Base-by-base conservation (phyloP, 768 basidiomycete genomes). In the Boletus tomentosulus region DNA sequence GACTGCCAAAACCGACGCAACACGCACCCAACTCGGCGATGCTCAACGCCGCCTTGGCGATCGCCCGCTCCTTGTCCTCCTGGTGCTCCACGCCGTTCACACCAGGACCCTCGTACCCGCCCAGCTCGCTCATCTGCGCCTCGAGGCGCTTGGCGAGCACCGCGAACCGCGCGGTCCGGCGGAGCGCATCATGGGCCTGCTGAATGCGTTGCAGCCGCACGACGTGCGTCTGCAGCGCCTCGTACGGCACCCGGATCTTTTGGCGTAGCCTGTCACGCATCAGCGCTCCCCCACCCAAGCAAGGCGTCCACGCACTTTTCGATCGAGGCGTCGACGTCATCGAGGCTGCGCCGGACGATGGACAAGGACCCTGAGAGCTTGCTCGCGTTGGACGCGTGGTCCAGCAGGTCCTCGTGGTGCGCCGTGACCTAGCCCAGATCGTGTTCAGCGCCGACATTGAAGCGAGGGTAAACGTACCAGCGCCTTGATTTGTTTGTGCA, bases 21-120 rank as follows among this genome's bases (percentile, higher is more conserved):
- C 28, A 74, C 86, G 61, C 56, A 92, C 93, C 78, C 41, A 98
- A 76, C 68, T 99, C 96, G 1, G 95, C 92, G 9, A 98, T 85
- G 37, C 85, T 94, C 62, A 98, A 73, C n/a, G 95, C 96, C 2
- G 96, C 95, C 70, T 95, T 95, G 2, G 93, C 88, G 62, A 98
- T 85, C 15, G 82, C 82, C 9, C 96, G 78, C 64, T 97, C 95
- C 67, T 85, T 86, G 59, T 92, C 89, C 28, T 91, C 87, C 62
- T 87, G 87, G 33, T 74, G 19, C 19, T 19, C 11, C 24, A 33
- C 31, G 11, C 54, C 49, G 11, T 35, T 52, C 34, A 10, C 15
- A 30, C 27, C 31, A 12, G 13, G 31, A 3, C 11, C n/a, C 9
- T 58, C 61, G 33, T 57, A 42, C n/a, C 54, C 48, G 3, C 48